phyloP scores from a whole-genome alignment of 148 eudicot species.

The Spergularia bocconei region DNA sequence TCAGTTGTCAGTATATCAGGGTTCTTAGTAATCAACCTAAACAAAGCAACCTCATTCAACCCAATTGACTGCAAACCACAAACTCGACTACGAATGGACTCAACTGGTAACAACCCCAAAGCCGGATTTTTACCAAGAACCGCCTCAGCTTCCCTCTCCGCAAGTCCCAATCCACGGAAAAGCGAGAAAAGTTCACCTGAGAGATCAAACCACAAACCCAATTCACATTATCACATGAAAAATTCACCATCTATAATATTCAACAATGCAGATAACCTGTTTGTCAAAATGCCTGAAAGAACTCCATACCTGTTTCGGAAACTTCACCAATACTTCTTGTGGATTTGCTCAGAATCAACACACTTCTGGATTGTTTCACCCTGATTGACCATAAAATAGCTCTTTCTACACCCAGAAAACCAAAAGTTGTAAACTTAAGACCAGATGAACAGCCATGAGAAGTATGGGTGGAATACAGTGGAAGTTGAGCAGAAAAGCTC shows the following conservation, averaged over 20 bases:
- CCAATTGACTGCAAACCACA: conserved; percentile 52
- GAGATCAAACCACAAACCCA: conserved; percentile 18
- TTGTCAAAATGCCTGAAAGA: conserved; percentile 37
- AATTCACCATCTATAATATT: background rate
- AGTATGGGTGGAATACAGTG: background rate
- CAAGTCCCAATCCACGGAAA: conserved; percentile 56
- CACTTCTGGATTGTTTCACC: background rate
- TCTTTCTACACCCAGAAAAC: background rate
- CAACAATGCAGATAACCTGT: conserved; percentile 28
- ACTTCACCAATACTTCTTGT: background rate
- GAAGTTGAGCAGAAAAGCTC: conserved; percentile 11
- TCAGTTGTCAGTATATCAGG: conserved; percentile 55
- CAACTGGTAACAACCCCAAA: conserved; percentile 37
- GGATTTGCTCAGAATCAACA: conserved; percentile 7
- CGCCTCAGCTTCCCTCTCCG: conserved; percentile 38
- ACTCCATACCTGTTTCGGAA: conserved; percentile 26
- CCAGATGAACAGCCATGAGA: conserved; percentile 8
- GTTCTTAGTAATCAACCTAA: conserved; percentile 48
- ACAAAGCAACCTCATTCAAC: conserved; percentile 39
- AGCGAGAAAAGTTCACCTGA: conserved; percentile 49
- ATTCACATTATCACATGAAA: conserved; percentile 8
- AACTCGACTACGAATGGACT: conserved; percentile 49
- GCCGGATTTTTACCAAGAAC: conserved; percentile 48
- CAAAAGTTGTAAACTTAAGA: background rate
- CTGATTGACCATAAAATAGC: conserved; percentile 9